Percentiles rank a stretch among this genome's conserved stretches.
These are phyloP conservation scores for Raddia distichophylla DNA, from an alignment of 176 grass and related monocot genomes.

Conservation along the genomic window DNA sequence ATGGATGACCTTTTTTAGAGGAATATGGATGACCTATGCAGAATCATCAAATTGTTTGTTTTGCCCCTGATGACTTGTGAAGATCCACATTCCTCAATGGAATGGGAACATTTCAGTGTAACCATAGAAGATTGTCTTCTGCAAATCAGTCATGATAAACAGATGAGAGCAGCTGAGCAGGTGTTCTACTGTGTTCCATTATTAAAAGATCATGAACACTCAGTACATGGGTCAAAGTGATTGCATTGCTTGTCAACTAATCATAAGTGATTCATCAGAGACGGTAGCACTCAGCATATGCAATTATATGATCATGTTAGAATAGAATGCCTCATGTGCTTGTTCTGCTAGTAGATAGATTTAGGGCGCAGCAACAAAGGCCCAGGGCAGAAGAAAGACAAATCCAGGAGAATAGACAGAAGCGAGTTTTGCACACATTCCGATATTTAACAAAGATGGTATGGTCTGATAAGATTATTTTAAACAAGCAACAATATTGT, in stretches of 20 bases:
- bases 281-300: constrained; percentile 16
- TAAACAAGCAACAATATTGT: constrained; percentile 40
- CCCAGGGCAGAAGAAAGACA: constrained; percentile 6
- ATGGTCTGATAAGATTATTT: constrained; percentile 39
- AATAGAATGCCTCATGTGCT: constrained; percentile 3
- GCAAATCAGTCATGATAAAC: constrained; percentile 18
- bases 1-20: not conserved
- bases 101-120: constrained; percentile 14
- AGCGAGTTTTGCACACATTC: constrained; percentile 36
- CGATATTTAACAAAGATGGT: constrained; percentile 32
- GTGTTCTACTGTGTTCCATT: not conserved
- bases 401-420: constrained; percentile 35
- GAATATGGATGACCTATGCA: constrained; percentile 21
- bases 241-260: constrained; percentile 23
- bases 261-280: constrained; percentile 25
- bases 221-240: constrained; percentile 27
- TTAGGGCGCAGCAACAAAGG: constrained; percentile 20
- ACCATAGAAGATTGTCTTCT: not conserved
- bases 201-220: constrained; percentile 14
- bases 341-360: constrained; percentile 35
- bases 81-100: constrained; percentile 9
- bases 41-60: constrained; percentile 28
- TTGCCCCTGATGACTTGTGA: not conserved
- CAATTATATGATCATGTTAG: constrained; percentile 17
- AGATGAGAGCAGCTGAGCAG: not conserved